Percentiles rank a stretch among this genome's conserved stretches.
Conservation (phyloP, 2,329 filamentous ascomycete species). For the Rutstroemia sp. region DNA sequence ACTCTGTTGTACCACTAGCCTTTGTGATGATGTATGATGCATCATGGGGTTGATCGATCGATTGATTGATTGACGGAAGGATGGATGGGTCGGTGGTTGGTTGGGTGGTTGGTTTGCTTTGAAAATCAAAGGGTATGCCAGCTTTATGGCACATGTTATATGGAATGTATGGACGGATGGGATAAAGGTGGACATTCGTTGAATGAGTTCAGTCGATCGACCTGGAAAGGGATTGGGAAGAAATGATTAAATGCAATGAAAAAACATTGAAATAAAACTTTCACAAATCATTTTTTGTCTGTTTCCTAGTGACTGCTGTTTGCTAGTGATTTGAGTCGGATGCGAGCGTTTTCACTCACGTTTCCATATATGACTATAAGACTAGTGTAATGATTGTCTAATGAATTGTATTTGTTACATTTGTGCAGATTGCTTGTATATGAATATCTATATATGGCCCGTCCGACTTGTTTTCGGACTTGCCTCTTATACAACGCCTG, state of each 20-base stretch:
- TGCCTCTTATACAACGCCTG: no score
- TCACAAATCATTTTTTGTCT: neutral
- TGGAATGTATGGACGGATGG: neutral
- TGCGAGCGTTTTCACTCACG: neutral
- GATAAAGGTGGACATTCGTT: neutral
- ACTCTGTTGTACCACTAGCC: conserved; percentile 5
- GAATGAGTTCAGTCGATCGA: neutral
- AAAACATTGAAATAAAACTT: neutral
- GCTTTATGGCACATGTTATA: neutral
- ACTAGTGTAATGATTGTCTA: no score
- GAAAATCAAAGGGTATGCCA: neutral
- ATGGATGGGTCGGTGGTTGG: neutral
- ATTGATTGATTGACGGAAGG: neutral
- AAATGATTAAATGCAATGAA: neutral
- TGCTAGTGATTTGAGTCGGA: neutral
- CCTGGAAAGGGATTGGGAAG: neutral
- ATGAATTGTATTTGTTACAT: neutral
- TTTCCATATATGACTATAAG: no score
- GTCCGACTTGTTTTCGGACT: no score
- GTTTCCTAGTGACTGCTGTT: neutral
- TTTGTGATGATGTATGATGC: conserved; percentile 3
- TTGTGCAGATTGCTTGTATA: neutral
- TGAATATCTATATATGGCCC: neutral
- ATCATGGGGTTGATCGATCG: neutral
- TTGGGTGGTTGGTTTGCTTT: neutral